Conservation (phyloP, 768 basidiomycete species). For the Lactarius vividus region DNA sequence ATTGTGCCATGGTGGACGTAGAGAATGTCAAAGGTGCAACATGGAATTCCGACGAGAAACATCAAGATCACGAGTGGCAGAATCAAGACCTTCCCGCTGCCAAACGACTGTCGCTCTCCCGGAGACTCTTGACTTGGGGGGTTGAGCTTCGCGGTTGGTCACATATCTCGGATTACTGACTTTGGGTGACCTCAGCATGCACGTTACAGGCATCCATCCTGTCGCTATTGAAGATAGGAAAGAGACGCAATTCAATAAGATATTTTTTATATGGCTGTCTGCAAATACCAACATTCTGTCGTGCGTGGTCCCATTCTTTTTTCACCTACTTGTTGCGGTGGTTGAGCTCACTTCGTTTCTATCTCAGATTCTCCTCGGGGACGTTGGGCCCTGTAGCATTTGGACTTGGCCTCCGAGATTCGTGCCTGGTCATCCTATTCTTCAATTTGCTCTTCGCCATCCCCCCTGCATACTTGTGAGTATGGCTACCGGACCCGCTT, state of each 20-base stretch:
- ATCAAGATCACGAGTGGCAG: background rate
- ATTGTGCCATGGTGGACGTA: background rate
- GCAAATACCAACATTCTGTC: constrained; percentile 42
- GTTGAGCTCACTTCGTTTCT: background rate
- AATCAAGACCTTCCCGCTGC: too few relatives aligned
- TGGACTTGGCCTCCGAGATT: constrained; percentile 45
- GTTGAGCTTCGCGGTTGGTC: constrained; percentile 36
- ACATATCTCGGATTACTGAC: too few relatives aligned
- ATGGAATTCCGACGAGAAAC: background rate
- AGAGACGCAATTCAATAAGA: constrained; percentile 40
- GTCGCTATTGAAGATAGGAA: constrained; percentile 35
- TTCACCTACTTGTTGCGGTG: background rate
- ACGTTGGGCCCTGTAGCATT: constrained; percentile 46
- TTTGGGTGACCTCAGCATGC: background rate
- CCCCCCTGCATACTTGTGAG: constrained; percentile 46
- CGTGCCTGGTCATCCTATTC: constrained; percentile 46
- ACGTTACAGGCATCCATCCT: constrained; percentile 36
- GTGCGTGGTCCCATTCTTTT: constrained; percentile 28
- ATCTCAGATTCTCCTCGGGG: constrained; percentile 45
- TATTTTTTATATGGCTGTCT: constrained; percentile 44
- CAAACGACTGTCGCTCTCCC: constrained; percentile 9
- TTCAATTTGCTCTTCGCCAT: constrained; percentile 44
- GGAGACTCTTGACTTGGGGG: constrained; percentile 34
- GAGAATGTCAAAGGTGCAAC: background rate
- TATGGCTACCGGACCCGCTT: background rate